Conservation (phyloP, 805 yeast genomes). For the Blastobotrys muscicola region DNA sequence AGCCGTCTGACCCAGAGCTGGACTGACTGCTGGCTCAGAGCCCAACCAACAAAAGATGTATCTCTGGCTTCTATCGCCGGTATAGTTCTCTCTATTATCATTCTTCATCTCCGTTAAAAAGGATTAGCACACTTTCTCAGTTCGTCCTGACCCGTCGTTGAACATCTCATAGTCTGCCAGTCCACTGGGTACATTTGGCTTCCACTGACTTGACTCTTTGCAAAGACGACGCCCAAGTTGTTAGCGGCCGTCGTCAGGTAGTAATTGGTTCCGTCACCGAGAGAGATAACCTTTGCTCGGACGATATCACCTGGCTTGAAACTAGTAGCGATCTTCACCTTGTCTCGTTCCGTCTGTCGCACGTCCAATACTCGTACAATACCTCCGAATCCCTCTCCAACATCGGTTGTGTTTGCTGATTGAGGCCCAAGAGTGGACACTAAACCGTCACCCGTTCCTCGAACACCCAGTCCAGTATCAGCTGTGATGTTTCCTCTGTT, state of each 20-base stretch:
- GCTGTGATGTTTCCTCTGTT: constrained; percentile 44
- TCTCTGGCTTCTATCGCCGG: too few species aligned
- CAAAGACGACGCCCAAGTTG: constrained; percentile 90
- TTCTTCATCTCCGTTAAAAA: constrained; percentile 33
- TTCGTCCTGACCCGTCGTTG: constrained; percentile 64
- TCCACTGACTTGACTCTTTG: constrained; percentile 57
- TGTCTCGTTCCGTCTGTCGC: constrained; percentile 83
- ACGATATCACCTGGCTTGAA: constrained; percentile 91
- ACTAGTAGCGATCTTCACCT: constrained; percentile 65
- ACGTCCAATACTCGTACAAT: constrained; percentile 80
- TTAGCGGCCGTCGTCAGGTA: constrained; percentile 83
- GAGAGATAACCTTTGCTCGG: constrained; percentile 65
- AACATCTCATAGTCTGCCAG: constrained; percentile 90
- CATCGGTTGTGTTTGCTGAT: constrained; percentile 32
- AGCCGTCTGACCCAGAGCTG: too few species aligned
- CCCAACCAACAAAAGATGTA: too few species aligned
- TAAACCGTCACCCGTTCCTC: constrained; percentile 31
- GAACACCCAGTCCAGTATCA: constrained; percentile 61
- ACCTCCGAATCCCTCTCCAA: constrained; percentile 86
- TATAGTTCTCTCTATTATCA: too few species aligned
- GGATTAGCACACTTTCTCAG: constrained; percentile 90
- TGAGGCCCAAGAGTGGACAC: constrained; percentile 12
- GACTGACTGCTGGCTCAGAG: too few species aligned
- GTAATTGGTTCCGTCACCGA: constrained; percentile 92
- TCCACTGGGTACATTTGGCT: constrained; percentile 78